Percentiles rank a stretch among this genome's conserved stretches.
Evolutionary conservation across 495 filamentous ascomycete genomes (phyloP).

Genomic region (Hypomontagnella monticulosa): DNA sequence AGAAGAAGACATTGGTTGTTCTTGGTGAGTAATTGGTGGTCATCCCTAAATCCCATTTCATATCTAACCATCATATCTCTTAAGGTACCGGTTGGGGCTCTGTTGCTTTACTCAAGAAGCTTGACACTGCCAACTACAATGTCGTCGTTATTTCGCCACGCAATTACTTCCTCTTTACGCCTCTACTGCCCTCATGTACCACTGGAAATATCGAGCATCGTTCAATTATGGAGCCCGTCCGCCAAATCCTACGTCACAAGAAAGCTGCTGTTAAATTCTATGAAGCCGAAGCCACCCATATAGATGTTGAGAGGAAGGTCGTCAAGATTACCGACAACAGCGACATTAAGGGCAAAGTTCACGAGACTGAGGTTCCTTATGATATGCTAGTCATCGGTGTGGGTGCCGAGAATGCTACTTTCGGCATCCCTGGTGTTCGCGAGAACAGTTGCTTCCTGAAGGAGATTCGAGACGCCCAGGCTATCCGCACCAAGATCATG

Average conservation of each 20-base stretch:
- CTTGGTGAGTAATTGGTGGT: slow-evolving; percentile 71
- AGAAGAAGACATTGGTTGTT: slow-evolving; percentile 97
- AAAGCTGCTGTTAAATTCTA: slow-evolving; percentile 92
- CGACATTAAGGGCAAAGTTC: slow-evolving; percentile 85
- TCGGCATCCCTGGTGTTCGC: slow-evolving; percentile 94
- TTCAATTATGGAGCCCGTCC: slow-evolving; percentile 98
- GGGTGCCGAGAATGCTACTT: slow-evolving; percentile 97
- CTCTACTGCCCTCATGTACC: slow-evolving; percentile 94
- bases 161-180: slow-evolving; percentile 99
- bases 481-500: slow-evolving; percentile 98
- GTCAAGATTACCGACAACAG: slow-evolving; percentile 91
- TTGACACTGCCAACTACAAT: slow-evolving; percentile 99
- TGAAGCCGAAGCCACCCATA: slow-evolving; percentile 97
- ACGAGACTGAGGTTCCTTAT: slow-evolving; percentile 89
- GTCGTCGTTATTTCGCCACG: slow-evolving; percentile 95
- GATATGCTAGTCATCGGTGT: slow-evolving; percentile 98
- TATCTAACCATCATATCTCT: slow-evolving; percentile 30
- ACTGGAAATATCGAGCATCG: slow-evolving; percentile 98
- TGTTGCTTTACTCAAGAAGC: slow-evolving; percentile 95
- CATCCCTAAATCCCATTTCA: background rate
- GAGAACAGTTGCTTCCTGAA: slow-evolving; percentile 98
- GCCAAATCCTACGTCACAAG: slow-evolving; percentile 93
- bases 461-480: slow-evolving; percentile 94
- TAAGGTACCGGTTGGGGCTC: slow-evolving; percentile 87
- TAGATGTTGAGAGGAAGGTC: slow-evolving; percentile 90